Evolutionary conservation across 2,329 filamentous ascomycete genomes (phyloP).

Genomic region (Alternaria infectoria): DNA sequence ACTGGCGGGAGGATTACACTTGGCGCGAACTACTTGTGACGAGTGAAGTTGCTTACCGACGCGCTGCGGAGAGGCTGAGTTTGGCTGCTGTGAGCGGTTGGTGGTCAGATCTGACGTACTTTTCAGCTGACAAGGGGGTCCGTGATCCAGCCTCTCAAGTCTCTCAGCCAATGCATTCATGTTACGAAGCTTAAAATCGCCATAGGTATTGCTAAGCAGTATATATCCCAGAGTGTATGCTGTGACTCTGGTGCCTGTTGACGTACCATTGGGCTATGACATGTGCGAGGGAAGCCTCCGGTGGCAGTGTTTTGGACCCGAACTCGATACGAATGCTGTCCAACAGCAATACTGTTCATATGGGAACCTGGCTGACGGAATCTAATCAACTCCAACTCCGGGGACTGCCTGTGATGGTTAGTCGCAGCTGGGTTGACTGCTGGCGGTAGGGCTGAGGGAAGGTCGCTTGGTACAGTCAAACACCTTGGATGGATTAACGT

Average conservation of each 20-base stretch:
- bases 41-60: background rate
- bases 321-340: background rate
- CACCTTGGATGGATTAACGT: background rate
- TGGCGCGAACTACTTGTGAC: constrained; percentile 8
- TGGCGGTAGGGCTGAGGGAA: background rate
- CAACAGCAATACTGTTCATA: background rate
- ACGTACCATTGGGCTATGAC: background rate
- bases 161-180: background rate
- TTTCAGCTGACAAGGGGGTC: constrained; percentile 7
- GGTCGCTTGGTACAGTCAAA: background rate
- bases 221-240: background rate
- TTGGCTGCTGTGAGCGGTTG: background rate
- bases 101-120: constrained; percentile 12
- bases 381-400: fast-evolving
- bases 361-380: background rate
- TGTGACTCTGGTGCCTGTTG: background rate
- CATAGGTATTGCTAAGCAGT: background rate
- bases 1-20: background rate
- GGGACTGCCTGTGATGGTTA: background rate
- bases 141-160: background rate
- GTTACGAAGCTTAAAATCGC: background rate
- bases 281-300: background rate
- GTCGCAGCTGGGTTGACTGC: background rate
- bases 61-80: background rate
- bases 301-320: background rate